Base-by-base conservation (phyloP, 768 basidiomycete species). In the Porphyrellus cyaneotinctus region DNA sequence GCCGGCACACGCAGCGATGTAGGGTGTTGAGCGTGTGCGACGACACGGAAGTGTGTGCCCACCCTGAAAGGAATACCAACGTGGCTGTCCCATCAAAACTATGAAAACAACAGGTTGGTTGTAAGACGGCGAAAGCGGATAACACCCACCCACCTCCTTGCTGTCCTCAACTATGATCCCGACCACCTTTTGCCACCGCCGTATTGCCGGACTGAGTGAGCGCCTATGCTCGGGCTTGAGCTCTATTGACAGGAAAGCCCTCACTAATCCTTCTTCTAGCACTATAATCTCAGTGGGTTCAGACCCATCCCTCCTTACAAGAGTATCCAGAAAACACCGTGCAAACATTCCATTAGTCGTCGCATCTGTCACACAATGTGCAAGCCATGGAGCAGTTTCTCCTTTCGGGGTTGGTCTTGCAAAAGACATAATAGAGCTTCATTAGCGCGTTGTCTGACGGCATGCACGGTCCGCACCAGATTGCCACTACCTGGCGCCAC, bases 11-110 rank as follows among this genome's bases (percentile, higher is more conserved):
- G 80, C 72, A 8, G 75, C 73, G 0, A 66, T 69, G 36, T 60
- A 62, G 2, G 60, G 57, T 0, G 78, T 78, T 6, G 61, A 49
- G 30, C 57, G 58, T 0, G 75, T 72, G 28, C 72, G 48, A 15
- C 65, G 75, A 42, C 76, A 70, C 2, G 81, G 81, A 10, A 84
- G 69, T 0, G 78, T 78, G 42, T 83, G 82, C 6, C 83, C 82
- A 3, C 82, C 83, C 81, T 83, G 60, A 5, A 41, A 52, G 14
- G 30, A 35, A n/a, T n/a, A n/a, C n/a, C n/a, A n/a, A n/a, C n/a
- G n/a, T n/a, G n/a, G n/a, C n/a, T n/a, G n/a, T n/a, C n/a, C n/a
- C n/a, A n/a, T n/a, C n/a, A n/a, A n/a, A n/a, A n/a, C n/a, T n/a
- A n/a, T n/a, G n/a, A 13, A 20, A 33, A 7, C 14, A 23, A n/a